Evolutionary conservation across 1,139 yeast genomes (phyloP).

Genomic region (Keqinozyma sinolaborantium): DNA sequence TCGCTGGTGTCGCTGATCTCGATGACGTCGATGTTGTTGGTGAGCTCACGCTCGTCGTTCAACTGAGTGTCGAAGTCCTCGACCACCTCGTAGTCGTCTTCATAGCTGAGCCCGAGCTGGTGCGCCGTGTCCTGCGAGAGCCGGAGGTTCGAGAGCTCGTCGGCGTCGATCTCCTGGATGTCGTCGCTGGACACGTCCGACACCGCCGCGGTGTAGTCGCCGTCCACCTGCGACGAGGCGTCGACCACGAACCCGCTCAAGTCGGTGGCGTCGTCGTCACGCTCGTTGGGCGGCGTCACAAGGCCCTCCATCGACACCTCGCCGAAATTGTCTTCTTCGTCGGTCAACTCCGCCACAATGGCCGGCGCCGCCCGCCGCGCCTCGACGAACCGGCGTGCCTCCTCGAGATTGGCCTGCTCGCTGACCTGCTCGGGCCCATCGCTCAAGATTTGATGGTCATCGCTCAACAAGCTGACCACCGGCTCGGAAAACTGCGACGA

Average conservation of each 20-base stretch:
- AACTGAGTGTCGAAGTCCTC: constrained; percentile 35
- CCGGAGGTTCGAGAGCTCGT: constrained; percentile 24
- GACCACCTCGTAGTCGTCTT: constrained; percentile 24
- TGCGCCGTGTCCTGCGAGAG: constrained; percentile 30
- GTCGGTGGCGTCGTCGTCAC: constrained; percentile 26
- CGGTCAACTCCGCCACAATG: not conserved
- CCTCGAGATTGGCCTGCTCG: not conserved
- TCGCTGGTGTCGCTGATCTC: constrained; percentile 17
- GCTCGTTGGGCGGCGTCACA: constrained; percentile 34
- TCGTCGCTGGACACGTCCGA: constrained; percentile 4
- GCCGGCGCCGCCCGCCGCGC: not conserved
- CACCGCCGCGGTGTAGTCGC: constrained; percentile 6
- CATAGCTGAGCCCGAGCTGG: constrained; percentile 25
- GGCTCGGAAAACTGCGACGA: no score
- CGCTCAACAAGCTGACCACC: no score
- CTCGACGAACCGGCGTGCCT: not conserved
- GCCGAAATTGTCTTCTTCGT: constrained; percentile 38
- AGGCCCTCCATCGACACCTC: constrained; percentile 37
- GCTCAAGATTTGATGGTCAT: not conserved
- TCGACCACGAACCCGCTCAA: constrained; percentile 35
- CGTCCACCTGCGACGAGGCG: constrained; percentile 4
- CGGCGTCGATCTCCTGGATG: constrained; percentile 7
- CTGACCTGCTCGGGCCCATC: not conserved
- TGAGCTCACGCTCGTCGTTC: constrained; percentile 41
- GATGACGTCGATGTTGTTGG: constrained; percentile 20